Conservation (phyloP, 2,329 filamentous ascomycete species). For the Neofusicoccum kwambonambiense region DNA sequence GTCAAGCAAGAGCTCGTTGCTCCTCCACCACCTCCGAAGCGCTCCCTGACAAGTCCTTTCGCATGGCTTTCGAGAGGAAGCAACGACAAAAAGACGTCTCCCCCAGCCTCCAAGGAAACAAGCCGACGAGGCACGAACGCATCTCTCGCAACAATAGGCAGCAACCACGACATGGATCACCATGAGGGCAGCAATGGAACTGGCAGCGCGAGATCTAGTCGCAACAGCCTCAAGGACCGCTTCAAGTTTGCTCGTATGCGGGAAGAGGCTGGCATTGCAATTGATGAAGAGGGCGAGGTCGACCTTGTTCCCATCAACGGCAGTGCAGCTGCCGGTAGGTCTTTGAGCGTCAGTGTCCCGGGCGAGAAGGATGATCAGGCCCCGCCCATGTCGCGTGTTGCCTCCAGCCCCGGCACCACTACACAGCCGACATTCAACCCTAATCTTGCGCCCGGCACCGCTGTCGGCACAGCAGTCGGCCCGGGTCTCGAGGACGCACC, state of each 20-base stretch:
- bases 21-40: conserved; percentile 44
- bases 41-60: conserved; percentile 86
- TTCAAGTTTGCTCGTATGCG: conserved; percentile 47
- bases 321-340: conserved; percentile 31
- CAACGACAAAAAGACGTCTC: conserved; percentile 56
- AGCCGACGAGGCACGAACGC: conserved; percentile 72
- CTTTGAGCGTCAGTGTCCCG: conserved; percentile 44
- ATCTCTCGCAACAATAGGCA: conserved; percentile 74
- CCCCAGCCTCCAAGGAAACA: conserved; percentile 50
- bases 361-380: conserved; percentile 47
- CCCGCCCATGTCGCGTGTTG: conserved; percentile 24
- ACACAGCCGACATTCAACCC: conserved; percentile 66
- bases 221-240: conserved; percentile 45
- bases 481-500: conserved; percentile 66
- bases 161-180: conserved; percentile 75
- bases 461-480: conserved; percentile 74
- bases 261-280: conserved; percentile 43
- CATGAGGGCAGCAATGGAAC: conserved; percentile 24
- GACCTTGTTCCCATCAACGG: conserved; percentile 23
- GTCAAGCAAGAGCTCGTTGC: conserved; percentile 29
- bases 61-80: conserved; percentile 76
- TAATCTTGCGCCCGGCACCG: conserved; percentile 78
- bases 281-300: conserved; percentile 47
- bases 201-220: conserved; percentile 34
- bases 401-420: conserved; percentile 34